Evolutionary conservation across 2,329 filamentous ascomycete species (phyloP), one percentile per base, ranked within the genome.

Genomic region (Onygenales sp.): DNA sequence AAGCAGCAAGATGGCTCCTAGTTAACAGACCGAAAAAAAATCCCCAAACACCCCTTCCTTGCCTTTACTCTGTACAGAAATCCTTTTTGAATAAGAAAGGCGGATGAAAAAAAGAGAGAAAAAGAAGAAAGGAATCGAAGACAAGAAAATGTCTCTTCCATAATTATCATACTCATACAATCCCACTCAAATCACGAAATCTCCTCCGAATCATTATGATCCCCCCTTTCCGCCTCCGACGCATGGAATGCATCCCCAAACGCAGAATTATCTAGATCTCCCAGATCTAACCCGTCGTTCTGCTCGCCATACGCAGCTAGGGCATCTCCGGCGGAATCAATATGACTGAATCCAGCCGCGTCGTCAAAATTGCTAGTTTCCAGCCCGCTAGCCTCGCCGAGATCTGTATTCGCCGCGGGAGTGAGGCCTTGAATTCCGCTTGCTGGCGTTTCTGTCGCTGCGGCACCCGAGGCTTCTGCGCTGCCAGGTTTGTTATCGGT

Each of bases 231-330:
- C 54, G 72, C 70, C 56, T 78, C 75, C 46, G 76, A 76, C 13
- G 74, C 75, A 58, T 90, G 86, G 69, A 92, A 88, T 0, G 88
- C 88, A 61, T 93, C 87, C 2, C 87, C 88, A 71, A 93, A 93
- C 1, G 87, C 88, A 37, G 85, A 88, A 63, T 90, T 86, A 46
- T 88, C 86, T 74, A 89, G 79, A 57, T 85, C 85, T 7, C 78
- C 81, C 42, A 78, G 65, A 58, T 77, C 76, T 3, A 76, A 67
- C 2, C 70, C 70, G 52, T 76, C 76, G 49, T 80, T 76, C 11
- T 81, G 78, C 13, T 79, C 79, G 42, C 80, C 82, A 63, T 85
- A 88, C 40, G 80, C 80, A 2, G 83, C 83, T 37, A 89, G 71
- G 3, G 84, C 86, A 63, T 88, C 85, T 11, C 84, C 85, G 0